Evolutionary conservation across 805 yeast genomes (phyloP), one percentile per base, ranked within the genome.

Genomic region (Blastobotrys chiropterorum): DNA sequence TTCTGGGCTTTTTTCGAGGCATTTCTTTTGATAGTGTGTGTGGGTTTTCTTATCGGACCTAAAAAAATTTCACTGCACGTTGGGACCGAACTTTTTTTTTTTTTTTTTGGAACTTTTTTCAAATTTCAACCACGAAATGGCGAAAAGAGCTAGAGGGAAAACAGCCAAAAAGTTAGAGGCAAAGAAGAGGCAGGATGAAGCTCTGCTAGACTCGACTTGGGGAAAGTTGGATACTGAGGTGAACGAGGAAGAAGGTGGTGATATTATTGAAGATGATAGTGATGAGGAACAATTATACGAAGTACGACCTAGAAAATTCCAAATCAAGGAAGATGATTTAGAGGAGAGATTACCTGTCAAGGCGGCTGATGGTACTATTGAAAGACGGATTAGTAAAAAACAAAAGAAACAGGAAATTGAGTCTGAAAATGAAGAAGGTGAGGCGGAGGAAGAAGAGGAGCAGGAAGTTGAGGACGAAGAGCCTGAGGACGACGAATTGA

Each of bases 271-370:
- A 26, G 34, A 21, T 1, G 60, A 56, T 21, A 88, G 82, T n/a
- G 77, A 84, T 52, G 83, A 79, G 53, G 95, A 87, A 60, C 86
- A 82, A 61, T 90, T 81, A 51, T 90, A 88, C 60, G 98, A 90
- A 64, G 68, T 74, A 57, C 69, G 65, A 51, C 95, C 97, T 1
- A 77, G 98, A 66, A 61, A 67, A 2, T 68, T 81, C 56, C 68
- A 69, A 16, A 51, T 30, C 3, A 57, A 52, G 2, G 62, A 58
- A 13, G 67, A 72, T 11, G 69, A 68, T 8, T 75, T 72, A 3
- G 73, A 71, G 3, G 96, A 86, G 63, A 83, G 85, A 8, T 74
- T 92, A 51, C 98, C 98, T 0, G 86, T 90, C 50, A 86, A 85
- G 61, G 72, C 75, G 3, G 74, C 76, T 14, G 87, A 81, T 56